These are phyloP conservation scores for Dendrobium chrysotoxum DNA, from an alignment of 106 monocot genomes.

Conservation along the genomic window DNA sequence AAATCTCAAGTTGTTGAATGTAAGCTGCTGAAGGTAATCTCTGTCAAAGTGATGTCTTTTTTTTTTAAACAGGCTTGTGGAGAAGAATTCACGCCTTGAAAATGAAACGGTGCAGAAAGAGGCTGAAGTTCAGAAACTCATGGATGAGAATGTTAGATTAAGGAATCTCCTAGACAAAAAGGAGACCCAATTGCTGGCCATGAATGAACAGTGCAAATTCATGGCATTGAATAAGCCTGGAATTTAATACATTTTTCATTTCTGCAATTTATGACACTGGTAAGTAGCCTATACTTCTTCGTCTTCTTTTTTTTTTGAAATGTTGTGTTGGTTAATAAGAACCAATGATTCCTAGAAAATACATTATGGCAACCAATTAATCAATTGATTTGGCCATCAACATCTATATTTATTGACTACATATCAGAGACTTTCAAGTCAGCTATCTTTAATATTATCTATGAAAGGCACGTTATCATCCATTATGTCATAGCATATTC, in stretches of 20 bases:
- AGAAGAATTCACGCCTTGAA: constrained; percentile 61
- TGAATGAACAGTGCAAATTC: constrained; percentile 96
- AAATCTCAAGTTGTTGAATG: background rate
- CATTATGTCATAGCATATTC: background rate
- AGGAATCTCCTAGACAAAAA: constrained; percentile 70
- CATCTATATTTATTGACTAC: background rate
- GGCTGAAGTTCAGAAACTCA: constrained; percentile 67
- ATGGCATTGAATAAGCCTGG: constrained; percentile 56
- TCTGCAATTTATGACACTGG: background rate
- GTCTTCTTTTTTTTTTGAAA: background rate
- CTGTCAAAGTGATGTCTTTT: background rate
- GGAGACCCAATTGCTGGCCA: constrained; percentile 74
- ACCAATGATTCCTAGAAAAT: background rate
- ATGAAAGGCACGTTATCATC: background rate
- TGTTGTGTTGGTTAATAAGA: background rate
- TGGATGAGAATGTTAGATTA: constrained; percentile 76
- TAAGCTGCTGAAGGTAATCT: background rate
- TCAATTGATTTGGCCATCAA: background rate
- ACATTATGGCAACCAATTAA: background rate
- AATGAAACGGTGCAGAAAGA: constrained; percentile 75
- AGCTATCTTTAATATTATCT: background rate
- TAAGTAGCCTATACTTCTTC: background rate
- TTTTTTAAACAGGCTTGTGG: constrained; percentile 51
- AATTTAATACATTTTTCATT: constrained; percentile 14
- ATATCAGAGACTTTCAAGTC: background rate